A percentile compares a stretch with the other conserved stretches of the same genome.
Evolutionary conservation across 805 yeast genomes (phyloP).

Genomic region (Blastobotrys peoriensis): DNA sequence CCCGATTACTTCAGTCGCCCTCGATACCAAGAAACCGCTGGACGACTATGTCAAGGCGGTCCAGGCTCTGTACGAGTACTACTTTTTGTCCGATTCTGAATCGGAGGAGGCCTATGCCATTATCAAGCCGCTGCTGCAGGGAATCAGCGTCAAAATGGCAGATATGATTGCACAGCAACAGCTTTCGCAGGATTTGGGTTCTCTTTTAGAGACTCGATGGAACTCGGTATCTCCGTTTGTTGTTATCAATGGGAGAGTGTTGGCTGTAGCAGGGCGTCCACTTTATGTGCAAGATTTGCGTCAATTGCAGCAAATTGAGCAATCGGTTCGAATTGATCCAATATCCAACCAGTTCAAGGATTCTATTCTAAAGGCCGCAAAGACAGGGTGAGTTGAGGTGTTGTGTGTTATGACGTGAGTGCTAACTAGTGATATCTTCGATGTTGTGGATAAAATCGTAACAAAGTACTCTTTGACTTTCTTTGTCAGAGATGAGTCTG

Average conservation of each 20-base stretch:
- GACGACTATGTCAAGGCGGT: background rate
- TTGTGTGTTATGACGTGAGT: background rate
- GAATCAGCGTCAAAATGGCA: background rate
- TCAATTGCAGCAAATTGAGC: conserved; percentile 23
- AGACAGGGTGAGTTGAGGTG: background rate
- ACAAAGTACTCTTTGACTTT: conserved; percentile 17
- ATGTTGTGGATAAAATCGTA: conserved; percentile 13
- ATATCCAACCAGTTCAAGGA: conserved; percentile 1
- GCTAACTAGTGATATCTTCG: conserved; percentile 7
- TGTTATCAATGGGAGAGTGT: conserved; percentile 12
- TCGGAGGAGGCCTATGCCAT: background rate
- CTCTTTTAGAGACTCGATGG: background rate
- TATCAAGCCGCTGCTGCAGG: background rate
- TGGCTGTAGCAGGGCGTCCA: background rate
- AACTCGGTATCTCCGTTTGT: background rate
- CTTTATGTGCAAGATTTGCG: conserved; percentile 12
- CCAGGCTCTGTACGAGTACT: conserved; percentile 1
- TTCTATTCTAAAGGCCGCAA: conserved; percentile 11
- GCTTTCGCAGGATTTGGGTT: background rate
- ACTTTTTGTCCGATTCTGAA: background rate
- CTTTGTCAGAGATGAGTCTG: conserved; percentile 6
- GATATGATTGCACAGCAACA: background rate
- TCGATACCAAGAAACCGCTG: too few relatives aligned
- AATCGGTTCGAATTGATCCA: conserved; percentile 12
- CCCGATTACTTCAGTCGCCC: too few relatives aligned